These are phyloP conservation scores for Phytophthora rubi DNA, from an alignment of 352 stramenopile species.

Conservation along the genomic window DNA sequence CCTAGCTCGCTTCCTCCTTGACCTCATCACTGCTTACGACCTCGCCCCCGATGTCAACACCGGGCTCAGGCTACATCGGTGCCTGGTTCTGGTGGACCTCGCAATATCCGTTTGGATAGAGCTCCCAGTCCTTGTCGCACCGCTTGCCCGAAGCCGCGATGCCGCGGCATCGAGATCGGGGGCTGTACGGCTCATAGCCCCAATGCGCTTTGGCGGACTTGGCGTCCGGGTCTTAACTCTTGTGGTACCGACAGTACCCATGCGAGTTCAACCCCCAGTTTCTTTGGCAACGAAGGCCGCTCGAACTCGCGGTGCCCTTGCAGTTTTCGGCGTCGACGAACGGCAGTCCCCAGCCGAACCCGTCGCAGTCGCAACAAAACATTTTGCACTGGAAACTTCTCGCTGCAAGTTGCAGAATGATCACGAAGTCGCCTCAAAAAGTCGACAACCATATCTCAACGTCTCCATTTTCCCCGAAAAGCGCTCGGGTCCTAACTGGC, in stretches of 20 bases:
- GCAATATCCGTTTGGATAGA: conserved; percentile 3
- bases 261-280: conserved; percentile 4
- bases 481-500: too few species aligned
- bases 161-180: not conserved
- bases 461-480: too few species aligned
- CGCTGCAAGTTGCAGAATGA: too few species aligned
- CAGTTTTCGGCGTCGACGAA: not conserved
- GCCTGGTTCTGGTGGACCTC: not conserved
- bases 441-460: too few species aligned
- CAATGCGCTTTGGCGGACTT: not conserved
- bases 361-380: not conserved
- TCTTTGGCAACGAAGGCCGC: not conserved
- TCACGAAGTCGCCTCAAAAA: too few species aligned
- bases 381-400: not conserved
- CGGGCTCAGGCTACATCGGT: not conserved
- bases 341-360: not conserved
- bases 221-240: conserved; percentile 6
- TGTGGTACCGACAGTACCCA: conserved; percentile 8
- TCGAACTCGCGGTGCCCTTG: conserved; percentile 1
- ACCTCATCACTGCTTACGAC: too few species aligned
- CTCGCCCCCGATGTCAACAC: not conserved
- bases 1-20: too few species aligned
- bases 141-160: not conserved
- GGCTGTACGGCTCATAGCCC: not conserved
- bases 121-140: not conserved